Conservation (phyloP, 23 red algal genomes). For the Chondrus crispus region DNA sequence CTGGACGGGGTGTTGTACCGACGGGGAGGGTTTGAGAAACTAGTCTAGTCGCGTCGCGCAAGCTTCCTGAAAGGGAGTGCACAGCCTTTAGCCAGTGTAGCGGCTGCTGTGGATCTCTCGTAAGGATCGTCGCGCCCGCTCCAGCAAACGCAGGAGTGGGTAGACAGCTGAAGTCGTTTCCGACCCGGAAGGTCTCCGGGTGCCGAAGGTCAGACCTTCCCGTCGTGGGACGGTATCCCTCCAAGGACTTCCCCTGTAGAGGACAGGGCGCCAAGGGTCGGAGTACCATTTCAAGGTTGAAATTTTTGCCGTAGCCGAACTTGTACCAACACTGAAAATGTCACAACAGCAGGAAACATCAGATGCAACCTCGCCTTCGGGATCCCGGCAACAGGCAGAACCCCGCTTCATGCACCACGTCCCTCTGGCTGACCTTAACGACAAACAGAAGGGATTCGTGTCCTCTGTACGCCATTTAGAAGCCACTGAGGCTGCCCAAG, state of each 20-base stretch:
- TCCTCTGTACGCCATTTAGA: neutral
- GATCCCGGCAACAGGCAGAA: neutral
- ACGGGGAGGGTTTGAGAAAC: too few relatives aligned
- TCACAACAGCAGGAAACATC: too few relatives aligned
- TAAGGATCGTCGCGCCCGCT: conserved; percentile 12
- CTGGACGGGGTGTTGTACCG: too few relatives aligned
- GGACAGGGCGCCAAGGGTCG: too few relatives aligned
- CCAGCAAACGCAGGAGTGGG: neutral
- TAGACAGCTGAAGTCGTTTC: conserved; percentile 8
- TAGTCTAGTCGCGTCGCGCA: too few relatives aligned
- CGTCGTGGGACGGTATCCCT: neutral
- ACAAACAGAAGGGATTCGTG: neutral
- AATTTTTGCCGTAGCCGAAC: too few relatives aligned
- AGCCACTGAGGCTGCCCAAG: neutral
- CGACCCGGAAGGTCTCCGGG: conserved; percentile 9
- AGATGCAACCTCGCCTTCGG: too few relatives aligned
- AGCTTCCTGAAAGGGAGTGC: too few relatives aligned
- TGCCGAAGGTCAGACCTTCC: neutral
- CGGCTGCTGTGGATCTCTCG: conserved; percentile 20
- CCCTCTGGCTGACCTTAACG: neutral
- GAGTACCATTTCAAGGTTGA: too few relatives aligned
- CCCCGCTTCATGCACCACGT: neutral
- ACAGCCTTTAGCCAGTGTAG: too few relatives aligned
- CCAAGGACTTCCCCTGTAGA: too few relatives aligned
- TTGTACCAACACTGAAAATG: too few relatives aligned